Conservation (phyloP, 2,329 filamentous ascomycete genomes). For the Phaeophleospora eucalypticola region DNA sequence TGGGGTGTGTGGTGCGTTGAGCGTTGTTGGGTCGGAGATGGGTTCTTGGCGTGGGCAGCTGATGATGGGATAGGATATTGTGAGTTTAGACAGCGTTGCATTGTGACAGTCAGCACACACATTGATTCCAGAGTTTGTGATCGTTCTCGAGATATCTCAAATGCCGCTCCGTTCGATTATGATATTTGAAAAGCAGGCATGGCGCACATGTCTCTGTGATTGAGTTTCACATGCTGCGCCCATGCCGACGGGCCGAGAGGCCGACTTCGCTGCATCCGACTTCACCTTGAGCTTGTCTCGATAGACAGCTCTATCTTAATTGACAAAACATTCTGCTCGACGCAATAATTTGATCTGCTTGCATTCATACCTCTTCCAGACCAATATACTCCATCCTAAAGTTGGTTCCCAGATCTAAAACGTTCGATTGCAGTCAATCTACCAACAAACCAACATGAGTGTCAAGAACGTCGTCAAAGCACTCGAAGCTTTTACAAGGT, state of each 20-base stretch:
- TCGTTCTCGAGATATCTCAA: too few species aligned
- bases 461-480: neutral
- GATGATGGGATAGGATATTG: neutral
- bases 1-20: neutral
- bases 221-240: neutral
- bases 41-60: neutral
- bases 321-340: too few species aligned
- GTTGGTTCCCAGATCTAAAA: neutral
- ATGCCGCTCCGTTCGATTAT: too few species aligned
- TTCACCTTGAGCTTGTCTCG: neutral
- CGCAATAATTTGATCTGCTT: too few species aligned
- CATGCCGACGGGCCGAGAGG: neutral
- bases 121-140: too few species aligned
- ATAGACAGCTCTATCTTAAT: too few species aligned
- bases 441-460: neutral
- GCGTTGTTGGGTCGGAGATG: too few species aligned
- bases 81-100: neutral
- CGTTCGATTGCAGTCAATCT: neutral
- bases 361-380: too few species aligned
- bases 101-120: neutral
- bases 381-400: neutral
- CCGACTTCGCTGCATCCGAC: neutral
- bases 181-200: too few species aligned
- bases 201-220: neutral
- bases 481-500: constrained; percentile 1